Conservation (phyloP, 257 asterid genomes). For the Lavandula angustifolia region DNA sequence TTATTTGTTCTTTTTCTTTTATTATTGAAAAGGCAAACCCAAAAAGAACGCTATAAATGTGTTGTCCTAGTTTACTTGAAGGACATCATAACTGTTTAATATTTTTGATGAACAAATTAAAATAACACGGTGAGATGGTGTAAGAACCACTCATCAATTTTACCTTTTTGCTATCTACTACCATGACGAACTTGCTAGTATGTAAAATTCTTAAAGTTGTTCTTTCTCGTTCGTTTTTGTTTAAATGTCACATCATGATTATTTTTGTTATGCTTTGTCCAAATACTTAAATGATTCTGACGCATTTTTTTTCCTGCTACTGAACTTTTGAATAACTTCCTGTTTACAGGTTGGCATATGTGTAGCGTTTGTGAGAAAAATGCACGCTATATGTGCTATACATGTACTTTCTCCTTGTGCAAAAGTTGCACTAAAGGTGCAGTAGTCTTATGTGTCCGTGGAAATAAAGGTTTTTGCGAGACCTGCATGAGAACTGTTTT, state of each 20-base stretch:
- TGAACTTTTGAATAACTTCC: constrained; percentile 18
- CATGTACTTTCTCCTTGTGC: constrained; percentile 93
- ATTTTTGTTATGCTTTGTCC: too few species aligned
- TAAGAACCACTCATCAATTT: too few species aligned
- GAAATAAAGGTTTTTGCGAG: constrained; percentile 95
- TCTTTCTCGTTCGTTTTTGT: too few species aligned
- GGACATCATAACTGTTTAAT: not conserved
- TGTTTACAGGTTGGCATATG: constrained; percentile 90
- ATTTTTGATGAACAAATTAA: too few species aligned
- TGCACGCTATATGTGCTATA: constrained; percentile 87
- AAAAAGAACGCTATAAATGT: constrained; percentile 2
- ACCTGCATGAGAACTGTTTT: constrained; percentile 74
- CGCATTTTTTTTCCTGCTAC: too few species aligned
- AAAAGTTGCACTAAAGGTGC: constrained; percentile 77
- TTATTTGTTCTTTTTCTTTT: not conserved
- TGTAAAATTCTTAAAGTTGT: too few species aligned
- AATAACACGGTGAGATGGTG: too few species aligned
- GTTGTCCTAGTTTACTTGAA: not conserved
- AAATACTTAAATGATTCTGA: too few species aligned
- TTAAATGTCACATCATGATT: too few species aligned
- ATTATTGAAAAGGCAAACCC: not conserved
- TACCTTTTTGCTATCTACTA: too few species aligned
- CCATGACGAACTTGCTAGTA: too few species aligned
- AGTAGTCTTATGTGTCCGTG: constrained; percentile 71
- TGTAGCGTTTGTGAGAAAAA: constrained; percentile 93